Evolutionary conservation across 345 rosid species (phyloP).

Genomic region (Acer negundo): DNA sequence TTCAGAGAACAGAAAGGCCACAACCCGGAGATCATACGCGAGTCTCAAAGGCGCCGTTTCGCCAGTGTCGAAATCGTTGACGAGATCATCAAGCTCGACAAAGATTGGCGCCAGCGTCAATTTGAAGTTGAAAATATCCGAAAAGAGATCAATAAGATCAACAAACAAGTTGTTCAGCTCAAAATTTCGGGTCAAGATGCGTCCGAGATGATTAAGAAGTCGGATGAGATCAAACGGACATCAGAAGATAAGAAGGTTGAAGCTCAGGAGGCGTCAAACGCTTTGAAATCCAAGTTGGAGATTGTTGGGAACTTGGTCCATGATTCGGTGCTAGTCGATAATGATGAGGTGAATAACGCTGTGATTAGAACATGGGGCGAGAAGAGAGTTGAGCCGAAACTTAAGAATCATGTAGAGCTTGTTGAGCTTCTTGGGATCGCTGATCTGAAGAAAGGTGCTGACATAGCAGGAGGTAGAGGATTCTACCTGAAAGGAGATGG

Average conservation of each 20-base stretch:
- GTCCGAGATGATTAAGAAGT: constrained; percentile 50
- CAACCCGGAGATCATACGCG: constrained; percentile 74
- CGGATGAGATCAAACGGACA: constrained; percentile 54
- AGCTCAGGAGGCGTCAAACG: constrained; percentile 59
- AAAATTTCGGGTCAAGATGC: constrained; percentile 61
- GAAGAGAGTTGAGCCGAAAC: constrained; percentile 51
- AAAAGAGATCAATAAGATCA: constrained; percentile 68
- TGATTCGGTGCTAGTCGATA: constrained; percentile 73
- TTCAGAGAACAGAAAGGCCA: constrained; percentile 74
- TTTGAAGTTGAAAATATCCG: constrained; percentile 67
- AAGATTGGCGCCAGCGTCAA: constrained; percentile 80
- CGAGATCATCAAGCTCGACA: constrained; percentile 71
- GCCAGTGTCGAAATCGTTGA: constrained; percentile 66
- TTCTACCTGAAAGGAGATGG: constrained; percentile 88
- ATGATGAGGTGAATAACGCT: constrained; percentile 85
- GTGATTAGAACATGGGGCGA: constrained; percentile 65
- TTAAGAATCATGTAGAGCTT: constrained; percentile 90
- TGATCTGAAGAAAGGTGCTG: constrained; percentile 78
- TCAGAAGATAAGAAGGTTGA: constrained; percentile 59
- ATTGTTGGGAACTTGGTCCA: constrained; percentile 84
- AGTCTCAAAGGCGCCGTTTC: constrained; percentile 75
- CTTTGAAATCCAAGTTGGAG: constrained; percentile 58
- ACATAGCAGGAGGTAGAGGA: constrained; percentile 87
- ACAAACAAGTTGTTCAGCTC: constrained; percentile 70
- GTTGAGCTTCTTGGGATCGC: constrained; percentile 88